These are phyloP conservation scores for Physcia stellaris DNA, from an alignment of 495 filamentous ascomycete genomes.

Conservation along the genomic window DNA sequence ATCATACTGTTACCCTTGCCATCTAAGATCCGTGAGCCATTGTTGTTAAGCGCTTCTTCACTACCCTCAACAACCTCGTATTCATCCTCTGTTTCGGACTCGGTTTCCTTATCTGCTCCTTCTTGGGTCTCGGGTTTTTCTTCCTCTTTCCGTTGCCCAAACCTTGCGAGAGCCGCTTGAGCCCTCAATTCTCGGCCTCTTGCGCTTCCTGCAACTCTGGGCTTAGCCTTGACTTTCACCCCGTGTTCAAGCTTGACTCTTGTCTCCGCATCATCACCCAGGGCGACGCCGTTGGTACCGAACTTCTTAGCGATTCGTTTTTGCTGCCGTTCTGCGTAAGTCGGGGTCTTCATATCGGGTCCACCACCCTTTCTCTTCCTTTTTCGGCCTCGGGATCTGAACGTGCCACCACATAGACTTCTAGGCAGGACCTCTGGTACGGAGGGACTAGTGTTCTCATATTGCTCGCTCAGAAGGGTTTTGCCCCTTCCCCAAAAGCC, in stretches of 20 bases:
- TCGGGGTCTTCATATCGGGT: conserved; percentile 8
- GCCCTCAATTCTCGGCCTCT: conserved; percentile 63
- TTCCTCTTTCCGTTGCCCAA: conserved; percentile 31
- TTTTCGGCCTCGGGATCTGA: conserved; percentile 8
- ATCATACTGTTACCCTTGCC: conserved; percentile 46
- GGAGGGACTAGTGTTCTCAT: conserved; percentile 32
- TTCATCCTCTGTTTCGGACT: conserved; percentile 20
- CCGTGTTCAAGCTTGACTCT: conserved; percentile 54
- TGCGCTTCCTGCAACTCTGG: conserved; percentile 53
- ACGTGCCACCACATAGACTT: conserved; percentile 15
- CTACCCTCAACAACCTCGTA: conserved; percentile 15
- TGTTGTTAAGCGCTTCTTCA: conserved; percentile 29
- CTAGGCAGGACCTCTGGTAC: conserved; percentile 29
- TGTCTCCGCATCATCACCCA: conserved; percentile 51
- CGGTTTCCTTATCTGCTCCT: conserved; percentile 6
- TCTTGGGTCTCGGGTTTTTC: conserved; percentile 23
- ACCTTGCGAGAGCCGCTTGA: conserved; percentile 60
- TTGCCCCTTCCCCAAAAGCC: conserved; percentile 63
- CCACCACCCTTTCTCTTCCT: conserved; percentile 13
- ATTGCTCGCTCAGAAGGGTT: conserved; percentile 42
- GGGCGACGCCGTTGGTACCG: conserved; percentile 46
- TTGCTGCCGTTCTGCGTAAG: conserved; percentile 15
- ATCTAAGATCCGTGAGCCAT: conserved; percentile 47
- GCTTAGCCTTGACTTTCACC: conserved; percentile 43
- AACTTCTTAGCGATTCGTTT: conserved; percentile 60